Base-by-base conservation (phyloP, 768 basidiomycete genomes). In the Amanita pseudoporphyria region DNA sequence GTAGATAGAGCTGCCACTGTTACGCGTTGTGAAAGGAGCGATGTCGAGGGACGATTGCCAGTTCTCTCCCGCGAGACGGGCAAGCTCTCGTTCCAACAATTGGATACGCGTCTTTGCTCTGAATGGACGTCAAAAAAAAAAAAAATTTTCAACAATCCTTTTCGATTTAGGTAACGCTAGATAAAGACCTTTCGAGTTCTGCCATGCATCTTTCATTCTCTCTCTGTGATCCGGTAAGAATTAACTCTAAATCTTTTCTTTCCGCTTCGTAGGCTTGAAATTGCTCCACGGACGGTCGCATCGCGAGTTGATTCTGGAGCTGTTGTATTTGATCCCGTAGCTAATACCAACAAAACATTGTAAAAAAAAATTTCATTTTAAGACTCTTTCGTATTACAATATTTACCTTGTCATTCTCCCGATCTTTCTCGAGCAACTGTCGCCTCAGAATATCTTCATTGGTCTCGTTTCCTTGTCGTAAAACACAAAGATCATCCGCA, bases 181-280 rank as follows among this genome's bases (percentile, higher is more conserved):
- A 45, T 12, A 36, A 41, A 12, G 42, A 16, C 84, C 82, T 72
- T 49, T 90, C 87, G 2, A 88, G 69, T 52, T 89, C 86, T 0
- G 77, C 71, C 88, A 91, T 90, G 54, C 82, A 84, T 43, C 83
- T 72, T 56, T 90, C 87, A 57, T 92, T 92, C 67, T 92, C 89
- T 44, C 87, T 69, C 54, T 89, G 87, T 0, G 88, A 90, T 0
- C 87, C 88, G 52, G 85, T 78, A 0, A 89, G 64, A 3, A 91
- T 68, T 14, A 91, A 68, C 33, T 89, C 88, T 1, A 89, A 67
- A 51, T 85, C 83, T 56, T 79, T 79, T 57, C 81, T 80, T 55
- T 90, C 88, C 58, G 78, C 81, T 62, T 84, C 72, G 28, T 89
- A 64, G 31, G 71, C 72, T 52, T 86, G 80, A 22, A 90, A 69